Conservation (phyloP, 306 rosid species). For the Vigna trinervia region DNA sequence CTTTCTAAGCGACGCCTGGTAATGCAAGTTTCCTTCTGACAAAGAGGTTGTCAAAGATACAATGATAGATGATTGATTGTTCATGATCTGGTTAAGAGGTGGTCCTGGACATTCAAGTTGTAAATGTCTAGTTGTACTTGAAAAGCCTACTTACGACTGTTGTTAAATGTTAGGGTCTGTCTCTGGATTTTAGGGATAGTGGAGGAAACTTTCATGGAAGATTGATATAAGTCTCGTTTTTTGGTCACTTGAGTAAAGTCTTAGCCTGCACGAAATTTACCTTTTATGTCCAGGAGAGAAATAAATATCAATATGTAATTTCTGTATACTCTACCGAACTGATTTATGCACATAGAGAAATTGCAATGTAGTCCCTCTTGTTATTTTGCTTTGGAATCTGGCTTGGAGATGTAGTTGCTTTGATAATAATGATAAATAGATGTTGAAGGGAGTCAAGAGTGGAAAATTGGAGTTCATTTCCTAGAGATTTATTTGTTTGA, state of each 20-base stretch:
- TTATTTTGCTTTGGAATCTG: conserved; percentile 4
- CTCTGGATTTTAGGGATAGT: background rate
- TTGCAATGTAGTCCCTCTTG: background rate
- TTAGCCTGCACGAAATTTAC: conserved; percentile 1
- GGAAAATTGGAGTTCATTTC: conserved; percentile 4
- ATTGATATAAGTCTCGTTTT: background rate
- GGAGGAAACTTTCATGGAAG: conserved; percentile 4
- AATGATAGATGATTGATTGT: background rate
- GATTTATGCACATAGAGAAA: background rate
- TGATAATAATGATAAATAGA: background rate
- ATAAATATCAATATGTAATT: conserved; percentile 9
- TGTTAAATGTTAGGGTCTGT: background rate
- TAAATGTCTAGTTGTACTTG: background rate
- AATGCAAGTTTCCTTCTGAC: background rate
- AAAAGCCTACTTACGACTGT: too few species aligned
- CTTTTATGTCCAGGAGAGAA: background rate
- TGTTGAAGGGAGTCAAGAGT: conserved; percentile 9
- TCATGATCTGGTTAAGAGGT: conserved; percentile 27
- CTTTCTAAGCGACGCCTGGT: conserved; percentile 25
- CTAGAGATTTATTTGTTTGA: conserved; percentile 13
- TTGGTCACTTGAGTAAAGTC: background rate
- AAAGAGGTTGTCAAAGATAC: background rate
- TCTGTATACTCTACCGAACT: background rate
- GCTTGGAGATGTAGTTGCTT: background rate
- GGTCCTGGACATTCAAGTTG: conserved; percentile 11